phyloP scores from a whole-genome alignment of 306 rosid genomes.

The Heteromeles arbutifolia region DNA sequence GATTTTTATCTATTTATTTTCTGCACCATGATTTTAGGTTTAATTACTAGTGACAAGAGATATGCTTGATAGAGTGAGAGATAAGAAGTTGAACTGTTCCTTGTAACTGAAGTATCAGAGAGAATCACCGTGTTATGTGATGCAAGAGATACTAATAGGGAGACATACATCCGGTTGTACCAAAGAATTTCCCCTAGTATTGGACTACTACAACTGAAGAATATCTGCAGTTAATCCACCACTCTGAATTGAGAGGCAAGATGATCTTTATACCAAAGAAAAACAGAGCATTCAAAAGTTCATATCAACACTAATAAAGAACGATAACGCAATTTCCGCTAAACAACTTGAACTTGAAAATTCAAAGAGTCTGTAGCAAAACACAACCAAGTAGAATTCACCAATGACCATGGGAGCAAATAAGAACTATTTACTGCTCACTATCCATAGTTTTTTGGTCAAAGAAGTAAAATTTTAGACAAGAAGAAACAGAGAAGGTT shows the following conservation, averaged over 20 bases:
- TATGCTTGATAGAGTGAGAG: background rate
- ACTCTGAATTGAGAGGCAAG: background rate
- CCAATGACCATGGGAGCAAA: background rate
- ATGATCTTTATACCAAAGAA: background rate
- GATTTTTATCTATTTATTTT: background rate
- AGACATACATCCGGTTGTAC: background rate
- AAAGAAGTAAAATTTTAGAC: background rate
- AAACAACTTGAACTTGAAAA: background rate
- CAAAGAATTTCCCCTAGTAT: background rate
- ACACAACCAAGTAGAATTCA: background rate
- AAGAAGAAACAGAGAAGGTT: background rate
- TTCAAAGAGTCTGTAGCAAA: background rate
- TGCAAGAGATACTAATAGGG: background rate
- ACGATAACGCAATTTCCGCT: background rate
- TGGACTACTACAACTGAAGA: background rate
- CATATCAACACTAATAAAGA: background rate
- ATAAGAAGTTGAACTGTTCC: constrained; percentile 3
- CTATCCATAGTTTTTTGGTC: too few relatives aligned
- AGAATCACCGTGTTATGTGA: background rate
- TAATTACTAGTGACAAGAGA: constrained; percentile 4
- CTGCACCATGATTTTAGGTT: background rate
- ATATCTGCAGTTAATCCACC: background rate
- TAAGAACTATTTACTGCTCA: too few relatives aligned
- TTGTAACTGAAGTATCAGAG: background rate
- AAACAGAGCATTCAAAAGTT: background rate